phyloP scores from a whole-genome alignment of 495 filamentous ascomycete species.

The Neurospora sp. region DNA sequence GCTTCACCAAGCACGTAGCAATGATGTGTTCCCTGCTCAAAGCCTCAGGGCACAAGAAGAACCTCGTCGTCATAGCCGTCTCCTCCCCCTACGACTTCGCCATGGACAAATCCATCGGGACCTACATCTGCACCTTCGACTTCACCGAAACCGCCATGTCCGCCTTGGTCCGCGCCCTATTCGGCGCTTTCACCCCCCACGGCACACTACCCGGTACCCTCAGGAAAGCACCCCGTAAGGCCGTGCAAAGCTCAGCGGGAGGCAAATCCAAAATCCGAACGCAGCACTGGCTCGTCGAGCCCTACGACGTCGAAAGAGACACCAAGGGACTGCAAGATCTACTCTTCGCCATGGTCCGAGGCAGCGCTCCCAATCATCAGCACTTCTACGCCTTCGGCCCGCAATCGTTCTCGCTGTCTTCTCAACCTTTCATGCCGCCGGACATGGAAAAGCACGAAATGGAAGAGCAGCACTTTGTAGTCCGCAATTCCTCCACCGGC shows the following conservation, averaged over 20 bases:
- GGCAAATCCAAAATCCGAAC: conserved; percentile 65
- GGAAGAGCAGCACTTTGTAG: conserved; percentile 76
- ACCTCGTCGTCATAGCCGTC: conserved; percentile 75
- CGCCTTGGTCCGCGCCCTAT: conserved; percentile 69
- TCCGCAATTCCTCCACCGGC: conserved; percentile 81
- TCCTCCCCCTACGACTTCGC: conserved; percentile 93
- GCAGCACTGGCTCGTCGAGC: conserved; percentile 55
- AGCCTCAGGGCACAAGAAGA: conserved; percentile 51
- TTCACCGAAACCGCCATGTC: conserved; percentile 84
- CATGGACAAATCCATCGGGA: conserved; percentile 77
- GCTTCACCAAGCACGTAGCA: conserved; percentile 87
- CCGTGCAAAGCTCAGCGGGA: conserved; percentile 67
- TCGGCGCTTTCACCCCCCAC: conserved; percentile 62
- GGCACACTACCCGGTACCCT: conserved; percentile 72
- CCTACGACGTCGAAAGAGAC: conserved; percentile 70
- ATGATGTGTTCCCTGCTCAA: conserved; percentile 68
- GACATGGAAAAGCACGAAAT: neutral
- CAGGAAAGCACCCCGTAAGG: conserved; percentile 40
- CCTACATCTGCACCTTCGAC: conserved; percentile 88
- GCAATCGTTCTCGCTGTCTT: neutral
- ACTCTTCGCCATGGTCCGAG: neutral
- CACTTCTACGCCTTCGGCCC: neutral
- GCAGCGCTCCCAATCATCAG: conserved; percentile 46
- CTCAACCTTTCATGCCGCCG: neutral
- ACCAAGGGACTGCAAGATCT: conserved; percentile 40